These are phyloP conservation scores for Picea mariana DNA, from an alignment of 83 land plant species.

Conservation along the genomic window DNA sequence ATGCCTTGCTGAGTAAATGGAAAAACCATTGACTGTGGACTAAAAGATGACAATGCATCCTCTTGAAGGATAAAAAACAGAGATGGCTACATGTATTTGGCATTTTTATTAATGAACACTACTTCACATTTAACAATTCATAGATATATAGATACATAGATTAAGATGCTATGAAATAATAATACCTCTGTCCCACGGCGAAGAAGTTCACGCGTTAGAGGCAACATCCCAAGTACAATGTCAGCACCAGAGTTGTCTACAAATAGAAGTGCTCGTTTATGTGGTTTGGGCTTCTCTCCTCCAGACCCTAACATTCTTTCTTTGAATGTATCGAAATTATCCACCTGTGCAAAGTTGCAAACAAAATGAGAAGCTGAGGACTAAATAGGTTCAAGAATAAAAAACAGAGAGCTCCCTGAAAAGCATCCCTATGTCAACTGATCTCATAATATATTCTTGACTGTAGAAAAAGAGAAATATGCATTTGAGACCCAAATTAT, in stretches of 20 bases:
- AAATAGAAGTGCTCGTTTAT: constrained; percentile 91
- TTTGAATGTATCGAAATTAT: constrained; percentile 82
- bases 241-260: constrained; percentile 99
- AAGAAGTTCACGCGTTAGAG: constrained; percentile 93
- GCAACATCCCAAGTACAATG: constrained; percentile 95
- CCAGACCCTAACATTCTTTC: constrained; percentile 67
- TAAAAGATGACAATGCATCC: neutral
- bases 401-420: neutral
- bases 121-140: neutral
- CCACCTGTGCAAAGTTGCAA: constrained; percentile 56
- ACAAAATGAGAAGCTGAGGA: neutral
- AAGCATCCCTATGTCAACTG: neutral
- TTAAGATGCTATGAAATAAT: neutral
- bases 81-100: neutral
- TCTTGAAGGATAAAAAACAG: neutral
- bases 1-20: neutral
- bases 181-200: constrained; percentile 95
- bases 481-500: neutral
- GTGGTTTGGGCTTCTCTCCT: constrained; percentile 43
- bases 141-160: neutral
- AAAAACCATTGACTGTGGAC: neutral
- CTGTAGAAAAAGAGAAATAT: neutral
- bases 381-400: neutral
- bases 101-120: neutral
- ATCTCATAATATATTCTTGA: neutral